Base-by-base conservation (phyloP, 345 rosid genomes). In the Noccaea bulbosa region DNA sequence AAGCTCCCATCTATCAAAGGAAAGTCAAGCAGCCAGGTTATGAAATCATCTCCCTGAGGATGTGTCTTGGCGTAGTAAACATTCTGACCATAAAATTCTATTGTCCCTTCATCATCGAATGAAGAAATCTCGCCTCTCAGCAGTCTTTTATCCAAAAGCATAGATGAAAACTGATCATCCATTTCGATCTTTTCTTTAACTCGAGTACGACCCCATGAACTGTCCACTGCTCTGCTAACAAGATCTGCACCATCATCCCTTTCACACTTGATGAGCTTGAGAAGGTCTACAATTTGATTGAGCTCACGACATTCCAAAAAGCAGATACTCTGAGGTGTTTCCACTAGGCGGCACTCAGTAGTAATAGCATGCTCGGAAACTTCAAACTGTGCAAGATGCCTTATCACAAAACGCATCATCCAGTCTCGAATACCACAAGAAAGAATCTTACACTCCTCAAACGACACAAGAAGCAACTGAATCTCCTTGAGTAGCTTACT, bases 241-340 rank as follows among this genome's bases (percentile, higher is more conserved):
- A 4, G 10, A 14, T 44, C 57, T 35, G 70, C 54, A 35, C 70
- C 70, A 54, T 53, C 69, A 54, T 54, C 3, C 51, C 47, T 63
- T 54, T 24, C 41, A 33, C 61, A 40, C 52, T 61, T 49, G 40
- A 72, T 46, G 16, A 1, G 5, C 22, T 46, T 44, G 1, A 72
- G 60, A 22, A 62, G 34, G 39, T 11, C 56, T 14, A 10, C n/a
- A 48, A 72, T 45, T 14, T 54, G 48, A 53, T 1, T 24, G 54
- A 72, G 76, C 5, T 63, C 70, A 53, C 34, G 14, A 38, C 48
- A 9, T 45, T 37, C 64, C 17, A 72, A 34, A 54, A 72, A 72
- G 24, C 76, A 62, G 20, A 72, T 72, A 45, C 70, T 62, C 48
- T 63, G 76, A 34, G 76, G 76, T 53, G 76, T 54, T n/a, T 44